phyloP scores from a whole-genome alignment of 139 green algal species.

The Pleodorina starrii region DNA sequence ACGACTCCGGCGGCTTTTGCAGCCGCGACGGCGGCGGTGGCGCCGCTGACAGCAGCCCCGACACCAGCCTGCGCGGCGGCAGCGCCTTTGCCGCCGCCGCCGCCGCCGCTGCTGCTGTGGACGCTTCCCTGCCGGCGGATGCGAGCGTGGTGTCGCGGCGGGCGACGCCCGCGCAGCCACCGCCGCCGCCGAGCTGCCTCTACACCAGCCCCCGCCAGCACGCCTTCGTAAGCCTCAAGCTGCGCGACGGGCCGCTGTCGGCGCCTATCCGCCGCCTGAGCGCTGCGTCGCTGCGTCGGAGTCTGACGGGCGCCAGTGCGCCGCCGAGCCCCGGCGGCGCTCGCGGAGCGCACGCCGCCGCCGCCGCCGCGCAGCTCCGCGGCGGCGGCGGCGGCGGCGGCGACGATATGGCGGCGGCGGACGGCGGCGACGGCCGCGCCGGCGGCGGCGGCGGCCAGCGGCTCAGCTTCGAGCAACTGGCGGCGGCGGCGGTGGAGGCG shows the following conservation, averaged over 20 bases:
- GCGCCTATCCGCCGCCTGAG: not conserved
- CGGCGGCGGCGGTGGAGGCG: constrained; percentile 25
- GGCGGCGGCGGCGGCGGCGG: not conserved
- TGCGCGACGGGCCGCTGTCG: not conserved
- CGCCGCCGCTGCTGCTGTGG: not conserved
- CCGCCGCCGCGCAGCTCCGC: not conserved
- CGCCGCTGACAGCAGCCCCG: not conserved
- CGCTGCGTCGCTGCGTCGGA: constrained; percentile 1
- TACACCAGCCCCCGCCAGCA: constrained; percentile 12
- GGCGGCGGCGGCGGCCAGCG: not conserved
- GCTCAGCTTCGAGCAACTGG: constrained; percentile 25
- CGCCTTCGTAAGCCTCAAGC: constrained; percentile 20
- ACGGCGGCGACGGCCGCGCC: not conserved
- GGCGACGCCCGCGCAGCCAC: not conserved
- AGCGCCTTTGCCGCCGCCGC: not conserved
- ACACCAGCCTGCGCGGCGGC: not conserved
- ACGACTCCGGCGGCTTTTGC: too few relatives aligned
- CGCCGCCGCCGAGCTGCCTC: not conserved
- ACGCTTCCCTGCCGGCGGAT: not conserved
- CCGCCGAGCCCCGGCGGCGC: not conserved
- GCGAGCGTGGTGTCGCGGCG: too few relatives aligned
- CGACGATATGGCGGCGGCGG: not conserved
- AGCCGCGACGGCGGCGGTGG: not conserved
- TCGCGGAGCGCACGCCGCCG: not conserved
- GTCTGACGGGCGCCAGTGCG: constrained; percentile 15